Base-by-base conservation (phyloP, 2,329 filamentous ascomycete genomes). In the Fusarium falciforme region DNA sequence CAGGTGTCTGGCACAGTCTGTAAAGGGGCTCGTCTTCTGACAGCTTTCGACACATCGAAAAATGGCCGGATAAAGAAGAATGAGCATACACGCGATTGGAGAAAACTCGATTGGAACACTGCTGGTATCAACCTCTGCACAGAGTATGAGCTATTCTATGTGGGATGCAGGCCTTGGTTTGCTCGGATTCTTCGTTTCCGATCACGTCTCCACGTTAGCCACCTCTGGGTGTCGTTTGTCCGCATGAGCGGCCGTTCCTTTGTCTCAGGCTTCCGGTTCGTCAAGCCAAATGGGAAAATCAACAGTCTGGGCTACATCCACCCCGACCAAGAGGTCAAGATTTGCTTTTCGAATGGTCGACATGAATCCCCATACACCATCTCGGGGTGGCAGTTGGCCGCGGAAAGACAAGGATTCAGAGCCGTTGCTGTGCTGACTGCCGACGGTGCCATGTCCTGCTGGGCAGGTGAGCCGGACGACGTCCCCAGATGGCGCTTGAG, bases 271-370 rank as follows among this genome's bases (percentile, higher is more conserved):
- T 31, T 73, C 9, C 59, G 65, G 3, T 65, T 71, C 42, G 17
- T 66, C 7, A 10, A 20, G 3, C 4, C 27, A 11, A 35, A 62
- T 17, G 59, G 47, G 2, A 11, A 54, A 2, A 25, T 47, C 11
- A 49, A 25, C 9, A 27, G 7, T 3, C 40, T 73, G 14, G 71
- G 71, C 10, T 73, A 73, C 9, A 54, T 73, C 35, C 68, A 73
- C n/a, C 11, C 8, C n/a, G 12, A 35, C 14, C 20, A 31, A 5
- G 66, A 71, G 27, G 20, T 64, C 14, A 35, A 14, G 7, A 36
- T 73, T 38, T 0, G 12, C 12, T 61, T 71, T 12, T 17, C 52
- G 12, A n/a, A 42, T n/a, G 11, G 16, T 4, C 42, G 36, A 5
- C 11, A 36, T 25, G 22, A 10, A 12, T 29, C 16, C 9, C 44